Base-by-base conservation (phyloP, 2,329 filamentous ascomycete species). In the Hypoxylon sp. region DNA sequence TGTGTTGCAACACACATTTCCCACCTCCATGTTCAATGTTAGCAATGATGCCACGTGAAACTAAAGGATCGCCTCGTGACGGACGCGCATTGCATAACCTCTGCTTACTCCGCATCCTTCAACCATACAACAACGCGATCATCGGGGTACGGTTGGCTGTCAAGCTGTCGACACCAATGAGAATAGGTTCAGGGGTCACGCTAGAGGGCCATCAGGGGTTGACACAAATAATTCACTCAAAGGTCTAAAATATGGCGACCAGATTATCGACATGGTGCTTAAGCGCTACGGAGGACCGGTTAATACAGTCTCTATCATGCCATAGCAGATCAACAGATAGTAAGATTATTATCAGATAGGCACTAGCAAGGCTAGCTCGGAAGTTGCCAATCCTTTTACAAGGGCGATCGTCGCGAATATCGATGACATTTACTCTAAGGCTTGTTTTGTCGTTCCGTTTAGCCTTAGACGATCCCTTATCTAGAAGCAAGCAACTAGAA, bases 71-170 rank as follows among this genome's bases (percentile, higher is more conserved):
- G 56, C 63, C 69, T 67, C 68, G 68, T 71, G 69, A 67, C 58
- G 63, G 69, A 51, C 60, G 66, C 60, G 62, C 62, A 62, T 70
- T 68, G 65, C 68, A 70, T 68, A 58, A 68, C 63, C 67, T 63
- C 54, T 63, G 69, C 69, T 71, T 71, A 71, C 69, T 71, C 69
- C 47, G 61, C 60, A 62, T 66, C 66, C 60, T 70, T 62, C 47
- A 47, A 39, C 63, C 42, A 63, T 59, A 47, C 35, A 52, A 39
- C 54, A 22, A 61, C 46, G 17, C 62, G 35, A 67, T 67, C 52
- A 52, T 64, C 54, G 53, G 29, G 11, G 5, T 62, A 52, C 29
- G 53, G 50, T 63, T 61, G 10, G 55, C 24, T 37, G 59, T 35
- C 61, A 35, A 24, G 55, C 22, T 59, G 22, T 50, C 37, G 6